A percentile compares a stretch with the other conserved stretches of the same genome.
phyloP scores from a whole-genome alignment of 116 monocot genomes.

The Posidonia oceanica region DNA sequence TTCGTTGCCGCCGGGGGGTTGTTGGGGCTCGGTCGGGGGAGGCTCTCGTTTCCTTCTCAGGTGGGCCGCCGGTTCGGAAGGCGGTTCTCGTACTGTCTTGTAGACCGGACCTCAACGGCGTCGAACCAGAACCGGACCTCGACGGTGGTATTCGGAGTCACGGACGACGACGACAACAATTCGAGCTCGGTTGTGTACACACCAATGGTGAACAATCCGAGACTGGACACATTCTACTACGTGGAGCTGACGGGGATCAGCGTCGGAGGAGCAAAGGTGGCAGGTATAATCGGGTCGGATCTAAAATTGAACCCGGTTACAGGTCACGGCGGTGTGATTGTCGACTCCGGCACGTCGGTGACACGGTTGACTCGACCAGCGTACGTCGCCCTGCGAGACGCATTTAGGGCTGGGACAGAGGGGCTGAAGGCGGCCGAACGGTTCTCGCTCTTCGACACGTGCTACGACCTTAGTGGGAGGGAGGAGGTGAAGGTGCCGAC shows the following conservation, averaged over 20 bases:
- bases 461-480: conserved; percentile 59
- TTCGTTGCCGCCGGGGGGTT: conserved; percentile 79
- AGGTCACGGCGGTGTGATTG: conserved; percentile 73
- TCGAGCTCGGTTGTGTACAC: conserved; percentile 26
- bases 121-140: conserved; percentile 13
- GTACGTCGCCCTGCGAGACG: conserved; percentile 63
- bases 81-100: conserved; percentile 79
- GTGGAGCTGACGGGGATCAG: conserved; percentile 55
- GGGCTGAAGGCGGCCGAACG: conserved; percentile 35
- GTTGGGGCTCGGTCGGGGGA: conserved; percentile 68
- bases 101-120: conserved; percentile 40
- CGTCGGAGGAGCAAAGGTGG: conserved; percentile 59
- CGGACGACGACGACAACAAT: conserved; percentile 5
- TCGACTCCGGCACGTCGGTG: conserved; percentile 93
- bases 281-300: conserved; percentile 24
- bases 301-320: conserved; percentile 49
- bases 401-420: conserved; percentile 48
- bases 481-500: conserved; percentile 82
- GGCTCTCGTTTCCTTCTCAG: conserved; percentile 64
- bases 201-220: conserved; percentile 58
- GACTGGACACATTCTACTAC: conserved; percentile 81
- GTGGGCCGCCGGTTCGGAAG: conserved; percentile 29
- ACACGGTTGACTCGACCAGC: conserved; percentile 49
- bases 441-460: conserved; percentile 91
- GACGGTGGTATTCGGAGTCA: conserved; percentile 47